Conservation (phyloP, 768 basidiomycete species). For the Dendrothele bispora region DNA sequence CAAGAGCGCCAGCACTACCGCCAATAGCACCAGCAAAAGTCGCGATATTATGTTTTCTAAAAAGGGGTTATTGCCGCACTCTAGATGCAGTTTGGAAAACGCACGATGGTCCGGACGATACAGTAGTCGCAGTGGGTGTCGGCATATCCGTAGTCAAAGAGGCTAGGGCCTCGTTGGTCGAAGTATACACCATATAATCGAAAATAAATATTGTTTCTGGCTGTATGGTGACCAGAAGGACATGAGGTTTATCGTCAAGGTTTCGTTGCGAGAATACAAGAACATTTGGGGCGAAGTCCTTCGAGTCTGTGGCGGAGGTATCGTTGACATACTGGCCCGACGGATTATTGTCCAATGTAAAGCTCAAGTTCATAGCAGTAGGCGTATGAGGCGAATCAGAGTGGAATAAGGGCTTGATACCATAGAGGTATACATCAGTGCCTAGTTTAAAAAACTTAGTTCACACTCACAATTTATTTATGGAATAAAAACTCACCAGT, state of each 20-base stretch:
- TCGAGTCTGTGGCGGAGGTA: slow-evolving; percentile 8
- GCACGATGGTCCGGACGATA: background rate
- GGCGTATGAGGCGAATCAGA: slow-evolving; percentile 26
- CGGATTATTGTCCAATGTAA: slow-evolving; percentile 38
- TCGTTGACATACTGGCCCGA: slow-evolving; percentile 21
- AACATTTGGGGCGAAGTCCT: slow-evolving; percentile 30
- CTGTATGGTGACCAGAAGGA: slow-evolving; percentile 42
- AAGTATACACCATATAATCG: slow-evolving; percentile 45
- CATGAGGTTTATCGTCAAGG: slow-evolving; percentile 39
- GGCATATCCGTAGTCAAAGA: slow-evolving; percentile 19
- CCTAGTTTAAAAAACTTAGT: slow-evolving; percentile 28
- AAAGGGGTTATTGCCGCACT: background rate
- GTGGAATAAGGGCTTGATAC: slow-evolving; percentile 32
- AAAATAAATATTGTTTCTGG: slow-evolving; percentile 48
- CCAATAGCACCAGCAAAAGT: slow-evolving; percentile 59
- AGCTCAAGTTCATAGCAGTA: slow-evolving; percentile 43
- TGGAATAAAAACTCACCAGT: slow-evolving; percentile 31
- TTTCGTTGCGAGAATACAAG: slow-evolving; percentile 36
- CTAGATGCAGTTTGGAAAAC: background rate
- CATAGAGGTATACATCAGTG: slow-evolving; percentile 47
- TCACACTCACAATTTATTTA: background rate
- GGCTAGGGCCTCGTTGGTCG: slow-evolving; percentile 9
- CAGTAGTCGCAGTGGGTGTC: slow-evolving; percentile 22
- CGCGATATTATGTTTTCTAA: slow-evolving; percentile 23
- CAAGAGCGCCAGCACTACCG: slow-evolving; percentile 50